Base-by-base conservation (phyloP, 768 basidiomycete species). In the Boletellus sp. region DNA sequence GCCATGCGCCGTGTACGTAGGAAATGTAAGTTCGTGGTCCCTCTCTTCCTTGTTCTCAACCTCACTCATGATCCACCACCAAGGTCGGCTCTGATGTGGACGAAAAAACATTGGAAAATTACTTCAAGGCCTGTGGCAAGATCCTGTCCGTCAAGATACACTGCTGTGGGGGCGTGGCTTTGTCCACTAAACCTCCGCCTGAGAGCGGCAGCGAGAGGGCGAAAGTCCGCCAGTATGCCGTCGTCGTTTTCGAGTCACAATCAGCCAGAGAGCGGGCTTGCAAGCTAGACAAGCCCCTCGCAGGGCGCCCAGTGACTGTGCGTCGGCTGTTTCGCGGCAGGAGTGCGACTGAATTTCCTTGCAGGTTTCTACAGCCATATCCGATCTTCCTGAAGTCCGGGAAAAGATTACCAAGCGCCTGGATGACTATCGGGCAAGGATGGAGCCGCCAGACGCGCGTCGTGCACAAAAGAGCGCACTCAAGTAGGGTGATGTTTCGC, bases 1-100 rank as follows among this genome's bases (percentile, higher is more conserved):
- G 8, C 63, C 61, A 48, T 64, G 62, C 28, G 71, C 69, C 50
- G 72, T 80, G 20, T 85, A 72, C 55, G 78, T 84, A 17, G 84
- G 85, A 35, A 86, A 86, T 60, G 85, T 86, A 56, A 53, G 81
- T 70, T 5, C 28, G 11, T 12, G 6, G 6, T 33, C 9, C 10
- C 31, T n/a, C n/a, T 37, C 42, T n/a, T n/a, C 37, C 22, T 8
- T 45, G 39, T 40, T 20, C 11, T 24, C 32, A 8, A 28, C 38
- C 40, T 43, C 39, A 46, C 28, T 55, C 28, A 44, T 42, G 16
- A 55, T 34, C 10, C 26, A 34, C 48, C 45, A 40, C 34, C 50
- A 52, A 74, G 72, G 42, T 75, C 26, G 60, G 69, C 37, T 66
- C 73, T 3, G 54, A 52, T 0, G 55, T 59, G 19, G 59, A 62